Evolutionary conservation across 163 green algal species (phyloP).

Genomic region (Trebouxiophyceae sp.): DNA sequence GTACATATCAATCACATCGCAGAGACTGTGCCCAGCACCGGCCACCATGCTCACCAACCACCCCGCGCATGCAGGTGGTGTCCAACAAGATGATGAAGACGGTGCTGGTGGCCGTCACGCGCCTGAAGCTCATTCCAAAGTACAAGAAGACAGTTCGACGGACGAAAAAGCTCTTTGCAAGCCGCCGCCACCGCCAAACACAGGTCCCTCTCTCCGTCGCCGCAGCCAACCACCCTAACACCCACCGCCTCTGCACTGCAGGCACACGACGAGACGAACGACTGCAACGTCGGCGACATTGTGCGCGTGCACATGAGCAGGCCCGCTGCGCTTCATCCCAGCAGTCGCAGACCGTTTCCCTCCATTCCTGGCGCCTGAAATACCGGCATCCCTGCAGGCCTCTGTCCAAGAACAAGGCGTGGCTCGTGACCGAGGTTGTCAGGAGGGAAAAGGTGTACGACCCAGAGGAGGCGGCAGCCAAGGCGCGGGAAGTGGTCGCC

Average conservation of each 20-base stretch:
- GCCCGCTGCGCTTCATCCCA: neutral
- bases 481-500: neutral
- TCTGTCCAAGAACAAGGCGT: conserved; percentile 45
- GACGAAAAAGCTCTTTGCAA: conserved; percentile 45
- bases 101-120: conserved; percentile 39
- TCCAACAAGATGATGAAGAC: conserved; percentile 55
- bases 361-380: too few species aligned
- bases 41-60: neutral
- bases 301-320: conserved; percentile 37
- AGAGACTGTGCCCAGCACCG: too few species aligned
- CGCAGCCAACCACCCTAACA: neutral
- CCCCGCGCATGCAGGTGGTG: conserved; percentile 32
- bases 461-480: conserved; percentile 15
- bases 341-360: too few species aligned
- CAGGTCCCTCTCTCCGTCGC: neutral
- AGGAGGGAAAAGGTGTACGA: conserved; percentile 33
- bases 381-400: conserved; percentile 15
- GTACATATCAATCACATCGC: too few species aligned
- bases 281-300: conserved; percentile 45
- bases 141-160: conserved; percentile 27
- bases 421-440: conserved; percentile 33
- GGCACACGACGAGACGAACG: conserved; percentile 43
- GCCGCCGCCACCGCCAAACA: neutral
- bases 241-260: conserved; percentile 14
- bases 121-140: conserved; percentile 32